A percentile compares a stretch with the other conserved stretches of the same genome.
Conservation (phyloP, 169 alveolate genomes). For the Cryptosporidium muris region DNA sequence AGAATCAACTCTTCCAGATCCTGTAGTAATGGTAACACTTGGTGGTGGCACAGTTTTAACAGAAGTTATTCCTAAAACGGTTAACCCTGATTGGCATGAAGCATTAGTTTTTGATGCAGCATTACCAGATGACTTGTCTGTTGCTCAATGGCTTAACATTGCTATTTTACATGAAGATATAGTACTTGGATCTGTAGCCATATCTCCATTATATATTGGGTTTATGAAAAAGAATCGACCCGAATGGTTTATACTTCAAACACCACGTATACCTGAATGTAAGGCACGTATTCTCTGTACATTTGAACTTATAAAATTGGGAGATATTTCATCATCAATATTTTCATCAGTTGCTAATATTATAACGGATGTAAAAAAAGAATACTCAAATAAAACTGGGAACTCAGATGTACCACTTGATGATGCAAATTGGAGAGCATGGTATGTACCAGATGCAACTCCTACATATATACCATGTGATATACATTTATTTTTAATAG, state of each 20-base stretch:
- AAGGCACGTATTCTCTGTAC: conserved; percentile 57
- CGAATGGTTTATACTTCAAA: conserved; percentile 63
- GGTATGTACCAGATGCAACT: conserved; percentile 61
- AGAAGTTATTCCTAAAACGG: conserved; percentile 65
- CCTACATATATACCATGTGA: conserved; percentile 70
- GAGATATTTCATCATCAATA: conserved; percentile 25
- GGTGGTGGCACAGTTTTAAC: conserved; percentile 71
- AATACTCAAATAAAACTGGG: background rate
- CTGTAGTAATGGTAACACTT: conserved; percentile 62
- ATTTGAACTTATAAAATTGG: conserved; percentile 61
- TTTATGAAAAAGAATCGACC: conserved; percentile 68
- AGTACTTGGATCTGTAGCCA: conserved; percentile 64
- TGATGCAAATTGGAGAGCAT: conserved; percentile 17
- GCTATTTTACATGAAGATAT: conserved; percentile 68
- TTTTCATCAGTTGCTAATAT: conserved; percentile 26
- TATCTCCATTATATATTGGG: conserved; percentile 68
- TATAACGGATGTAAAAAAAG: conserved; percentile 2
- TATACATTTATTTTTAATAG: conserved; percentile 54
- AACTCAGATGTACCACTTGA: background rate
- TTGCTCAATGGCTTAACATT: conserved; percentile 68
- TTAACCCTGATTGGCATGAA: conserved; percentile 71
- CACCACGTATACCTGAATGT: conserved; percentile 69
- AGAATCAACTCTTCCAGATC: conserved; percentile 61
- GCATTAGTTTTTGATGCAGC: conserved; percentile 71
- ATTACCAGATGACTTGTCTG: conserved; percentile 68